A percentile compares a stretch with the other conserved stretches of the same genome.
Evolutionary conservation across 2,329 filamentous ascomycete species (phyloP).

Genomic region (Talaromyces islandicus): DNA sequence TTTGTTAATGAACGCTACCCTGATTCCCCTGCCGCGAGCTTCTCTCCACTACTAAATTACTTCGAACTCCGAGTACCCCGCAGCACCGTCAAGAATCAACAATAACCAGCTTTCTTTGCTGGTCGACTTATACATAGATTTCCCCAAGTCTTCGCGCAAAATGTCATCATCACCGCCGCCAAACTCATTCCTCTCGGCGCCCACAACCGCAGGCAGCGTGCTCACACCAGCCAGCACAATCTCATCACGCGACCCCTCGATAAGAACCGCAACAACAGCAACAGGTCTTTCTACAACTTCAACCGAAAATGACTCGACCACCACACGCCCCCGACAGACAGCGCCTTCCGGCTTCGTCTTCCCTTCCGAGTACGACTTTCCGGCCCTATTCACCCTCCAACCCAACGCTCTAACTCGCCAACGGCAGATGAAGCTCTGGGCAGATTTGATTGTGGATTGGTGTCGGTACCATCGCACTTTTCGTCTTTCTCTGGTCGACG

Average conservation of each 20-base stretch:
- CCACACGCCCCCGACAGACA: slow-evolving; percentile 3
- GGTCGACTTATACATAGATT: background rate
- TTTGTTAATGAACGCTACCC: background rate
- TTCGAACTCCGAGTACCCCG: background rate
- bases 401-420: slow-evolving; percentile 39
- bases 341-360: slow-evolving; percentile 29
- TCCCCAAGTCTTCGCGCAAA: background rate
- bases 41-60: background rate
- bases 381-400: slow-evolving; percentile 50
- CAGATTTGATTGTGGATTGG: slow-evolving; percentile 76
- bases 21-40: background rate
- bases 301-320: background rate
- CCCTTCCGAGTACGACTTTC: slow-evolving; percentile 40
- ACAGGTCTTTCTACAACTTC: background rate
- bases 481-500: slow-evolving; percentile 62
- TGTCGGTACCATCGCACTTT: slow-evolving; percentile 71
- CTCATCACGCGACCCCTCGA: slow-evolving; percentile 8
- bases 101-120: background rate
- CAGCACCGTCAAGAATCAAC: background rate
- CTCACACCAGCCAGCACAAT: slow-evolving; percentile 10
- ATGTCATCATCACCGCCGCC: slow-evolving; percentile 6
- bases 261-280: background rate
- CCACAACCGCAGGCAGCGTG: slow-evolving; percentile 9
- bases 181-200: slow-evolving; percentile 8
- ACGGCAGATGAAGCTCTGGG: slow-evolving; percentile 70